Base-by-base conservation (phyloP, 2,329 filamentous ascomycete genomes). In the Fusarium chaquense region DNA sequence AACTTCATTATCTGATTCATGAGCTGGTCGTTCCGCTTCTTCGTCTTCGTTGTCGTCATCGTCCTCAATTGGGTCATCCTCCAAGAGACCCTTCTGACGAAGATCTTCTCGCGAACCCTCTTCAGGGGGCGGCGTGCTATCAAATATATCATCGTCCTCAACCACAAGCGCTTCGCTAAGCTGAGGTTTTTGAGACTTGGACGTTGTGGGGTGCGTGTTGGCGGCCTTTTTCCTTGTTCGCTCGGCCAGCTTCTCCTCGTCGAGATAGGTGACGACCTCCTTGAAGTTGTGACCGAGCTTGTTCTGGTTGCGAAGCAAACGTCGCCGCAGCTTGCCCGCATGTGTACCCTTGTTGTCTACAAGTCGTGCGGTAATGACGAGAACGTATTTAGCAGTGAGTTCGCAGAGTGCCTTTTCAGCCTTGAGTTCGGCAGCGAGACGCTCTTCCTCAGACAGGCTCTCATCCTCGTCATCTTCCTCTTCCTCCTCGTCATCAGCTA, bases 371-470 rank as follows among this genome's bases (percentile, higher is more conserved):
- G 92, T 84, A 24, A 97, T 89, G 15, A 91, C 91, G 43, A 97
- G 87, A 38, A 98, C 92, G 44, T 97, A 88, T 77, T 96, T 97
- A 67, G 90, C 91, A 0, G 94, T 90, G 28, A 98, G 84, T 73
- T 95, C 91, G 79, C 95, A 98, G 1, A 98, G 86, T 22, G 90
- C 88, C 76, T 95, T 91, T 79, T 98, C 96, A 0, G 93, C 90
- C 62, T 94, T 85, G 35, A 98, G 85, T 59, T 90, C 88, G 40
- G 87, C 86, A 49, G 90, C 86, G 70, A 88, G 83, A 60, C 88
- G 86, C 75, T 92, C 83, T 74, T 86, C 84, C 55, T 85, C 84
- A 32, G 87, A 83, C 43, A 87, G 76, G 22, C 82, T 83, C 63
- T 87, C 82, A 62, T 87, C 84, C 32, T 85, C 82, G 44, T 88